Evolutionary conservation across 2,329 filamentous ascomycete species (phyloP).

Genomic region (Verticillium dahliae): DNA sequence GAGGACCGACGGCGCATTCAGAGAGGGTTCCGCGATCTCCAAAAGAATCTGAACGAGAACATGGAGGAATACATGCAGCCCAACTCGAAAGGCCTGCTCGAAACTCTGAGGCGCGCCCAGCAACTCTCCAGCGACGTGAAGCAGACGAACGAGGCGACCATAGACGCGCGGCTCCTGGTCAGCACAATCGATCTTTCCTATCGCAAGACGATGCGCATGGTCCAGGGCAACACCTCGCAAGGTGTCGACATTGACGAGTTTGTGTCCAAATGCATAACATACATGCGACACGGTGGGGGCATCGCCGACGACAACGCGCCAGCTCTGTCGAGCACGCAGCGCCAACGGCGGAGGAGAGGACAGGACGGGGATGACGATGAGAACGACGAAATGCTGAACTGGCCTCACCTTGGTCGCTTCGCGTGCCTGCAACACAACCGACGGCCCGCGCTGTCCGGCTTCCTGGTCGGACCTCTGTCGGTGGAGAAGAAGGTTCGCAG

Average conservation of each 20-base stretch:
- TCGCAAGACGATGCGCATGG: constrained; percentile 69
- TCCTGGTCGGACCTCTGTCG: constrained; percentile 82
- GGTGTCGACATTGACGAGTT: constrained; percentile 89
- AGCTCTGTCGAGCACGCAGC: constrained; percentile 43
- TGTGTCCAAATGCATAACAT: constrained; percentile 80
- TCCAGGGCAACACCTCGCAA: constrained; percentile 63
- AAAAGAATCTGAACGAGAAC: constrained; percentile 54
- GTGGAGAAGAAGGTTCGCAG: constrained; percentile 78
- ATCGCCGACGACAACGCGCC: constrained; percentile 44
- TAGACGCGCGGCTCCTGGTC: constrained; percentile 83
- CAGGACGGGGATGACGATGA: constrained; percentile 56
- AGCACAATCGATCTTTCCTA: constrained; percentile 73
- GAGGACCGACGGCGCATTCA: constrained; percentile 67
- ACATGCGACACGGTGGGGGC: constrained; percentile 66
- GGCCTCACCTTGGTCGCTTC: constrained; percentile 73
- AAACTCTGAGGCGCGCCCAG: constrained; percentile 62
- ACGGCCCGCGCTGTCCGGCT: constrained; percentile 72
- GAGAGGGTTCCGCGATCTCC: constrained; percentile 62
- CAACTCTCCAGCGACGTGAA: constrained; percentile 61
- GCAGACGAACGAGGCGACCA: constrained; percentile 84
- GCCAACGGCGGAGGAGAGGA: constrained; percentile 31
- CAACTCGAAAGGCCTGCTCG: constrained; percentile 57
- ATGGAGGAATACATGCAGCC: constrained; percentile 66
- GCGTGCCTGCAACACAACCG: constrained; percentile 68
- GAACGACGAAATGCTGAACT: constrained; percentile 74